Conservation (phyloP, 2,329 filamentous ascomycete species). For the Alternaria sp. region DNA sequence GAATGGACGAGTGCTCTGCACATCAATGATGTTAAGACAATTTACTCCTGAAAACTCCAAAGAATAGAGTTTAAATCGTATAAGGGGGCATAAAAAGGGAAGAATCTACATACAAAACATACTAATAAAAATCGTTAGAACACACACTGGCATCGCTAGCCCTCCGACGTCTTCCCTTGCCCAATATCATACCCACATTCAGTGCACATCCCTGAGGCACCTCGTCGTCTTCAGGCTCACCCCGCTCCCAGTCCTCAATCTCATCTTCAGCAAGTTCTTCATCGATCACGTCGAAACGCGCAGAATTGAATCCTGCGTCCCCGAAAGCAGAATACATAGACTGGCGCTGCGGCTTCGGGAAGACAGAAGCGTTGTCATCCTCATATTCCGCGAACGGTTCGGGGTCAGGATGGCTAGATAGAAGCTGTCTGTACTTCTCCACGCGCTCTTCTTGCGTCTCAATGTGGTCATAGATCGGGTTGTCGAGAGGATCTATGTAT, state of each 20-base stretch:
- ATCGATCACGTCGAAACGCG: slow-evolving; percentile 12
- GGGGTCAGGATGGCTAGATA: not conserved
- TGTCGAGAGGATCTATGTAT: slow-evolving; percentile 8
- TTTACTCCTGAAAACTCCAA: not conserved
- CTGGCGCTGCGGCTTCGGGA: slow-evolving; percentile 7
- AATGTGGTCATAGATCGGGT: slow-evolving; percentile 6
- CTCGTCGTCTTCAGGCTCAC: not conserved
- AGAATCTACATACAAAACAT: not conserved
- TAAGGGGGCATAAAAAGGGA: not conserved
- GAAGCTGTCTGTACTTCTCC: slow-evolving; percentile 7
- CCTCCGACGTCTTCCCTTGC: not conserved
- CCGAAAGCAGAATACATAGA: slow-evolving; percentile 17
- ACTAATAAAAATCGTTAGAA: not conserved
- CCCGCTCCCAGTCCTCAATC: not conserved
- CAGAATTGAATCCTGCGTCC: not conserved
- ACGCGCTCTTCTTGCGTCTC: not conserved
- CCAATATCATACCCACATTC: not conserved
- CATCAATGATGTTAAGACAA: not conserved
- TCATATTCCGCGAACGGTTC: not conserved
- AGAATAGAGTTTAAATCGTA: not conserved
- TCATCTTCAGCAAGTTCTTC: slow-evolving; percentile 7
- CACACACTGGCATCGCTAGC: not conserved
- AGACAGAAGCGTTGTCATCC: not conserved
- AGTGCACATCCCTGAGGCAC: not conserved
- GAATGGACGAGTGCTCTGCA: not conserved